A percentile compares a stretch with the other conserved stretches of the same genome.
phyloP scores from a whole-genome alignment of 2,329 filamentous ascomycete species.

The Ophiostoma ulmi region DNA sequence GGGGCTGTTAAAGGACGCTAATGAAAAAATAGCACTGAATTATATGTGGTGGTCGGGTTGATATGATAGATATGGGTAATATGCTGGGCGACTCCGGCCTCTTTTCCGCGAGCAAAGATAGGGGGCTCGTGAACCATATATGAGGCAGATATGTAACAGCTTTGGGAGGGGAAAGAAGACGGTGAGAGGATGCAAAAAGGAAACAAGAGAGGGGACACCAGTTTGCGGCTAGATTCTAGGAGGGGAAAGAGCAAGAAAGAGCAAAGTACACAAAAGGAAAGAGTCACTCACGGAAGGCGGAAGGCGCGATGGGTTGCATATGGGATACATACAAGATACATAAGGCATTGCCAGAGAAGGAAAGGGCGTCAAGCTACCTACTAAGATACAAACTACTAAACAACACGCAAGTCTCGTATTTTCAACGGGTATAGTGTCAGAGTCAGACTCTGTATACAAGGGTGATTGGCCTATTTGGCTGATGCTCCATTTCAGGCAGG shows the following conservation, averaged over 20 bases:
- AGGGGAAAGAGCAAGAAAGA: neutral
- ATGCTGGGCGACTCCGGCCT: constrained; percentile 4
- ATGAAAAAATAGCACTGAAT: constrained; percentile 16
- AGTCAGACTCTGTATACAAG: neutral
- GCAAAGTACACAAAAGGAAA: neutral
- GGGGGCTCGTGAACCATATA: neutral
- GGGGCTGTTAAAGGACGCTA: constrained; percentile 16
- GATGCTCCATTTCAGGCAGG: constrained; percentile 8
- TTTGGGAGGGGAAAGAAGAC: neutral
- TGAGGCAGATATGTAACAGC: neutral
- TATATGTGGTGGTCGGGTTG: constrained; percentile 11
- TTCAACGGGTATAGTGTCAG: neutral
- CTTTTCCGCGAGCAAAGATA: constrained; percentile 3
- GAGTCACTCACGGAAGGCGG: neutral
- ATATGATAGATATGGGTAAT: constrained; percentile 5
- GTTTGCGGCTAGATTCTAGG: neutral
- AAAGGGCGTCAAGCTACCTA: neutral
- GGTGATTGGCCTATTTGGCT: neutral
- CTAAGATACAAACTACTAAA: neutral
- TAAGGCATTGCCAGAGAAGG: too few relatives aligned
- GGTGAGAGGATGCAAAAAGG: constrained; percentile 10
- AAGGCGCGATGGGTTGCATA: constrained; percentile 6
- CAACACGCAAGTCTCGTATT: neutral
- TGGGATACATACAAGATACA: neutral
- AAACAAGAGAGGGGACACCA: neutral